Evolutionary conservation across 1,284 basidiomycete species (phyloP), one percentile per base, ranked within the genome.

Genomic region (Cryptococcus jaspeensis): DNA sequence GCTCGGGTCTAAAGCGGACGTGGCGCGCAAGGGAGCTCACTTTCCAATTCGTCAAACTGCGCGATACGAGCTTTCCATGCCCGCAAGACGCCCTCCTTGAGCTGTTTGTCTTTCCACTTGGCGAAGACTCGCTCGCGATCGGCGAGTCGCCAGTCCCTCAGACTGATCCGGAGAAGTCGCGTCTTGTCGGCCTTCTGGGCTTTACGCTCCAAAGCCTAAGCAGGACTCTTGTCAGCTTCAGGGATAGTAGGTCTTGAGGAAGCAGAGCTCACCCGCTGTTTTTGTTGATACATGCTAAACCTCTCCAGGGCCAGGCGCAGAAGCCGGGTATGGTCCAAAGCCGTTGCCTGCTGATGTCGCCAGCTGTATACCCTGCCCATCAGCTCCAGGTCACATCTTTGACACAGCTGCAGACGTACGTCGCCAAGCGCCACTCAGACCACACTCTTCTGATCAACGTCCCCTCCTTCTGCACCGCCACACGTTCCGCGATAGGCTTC

Each of bases 371-470:
- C 35, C 15, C 15, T n/a, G 16, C 11, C 18, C 45, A 22, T 32
- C 28, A 25, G 8, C 16, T 45, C 6, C 22, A 18, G 23, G 5
- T 23, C 9, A n/a, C n/a, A n/a, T n/a, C 13, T 35, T 9, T 11
- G 3, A 5, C 16, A 35, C n/a, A 1, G 11, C 20, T 8, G 18
- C 23, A 23, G 2, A 57, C 64, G 53, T 25, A 69, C 67, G 53
- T 59, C 4, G 50, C 48, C 36, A 55, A 38, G 2, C 56, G 56
- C 69, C 69, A 71, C 15, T 62, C 54, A 5, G 59, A 53, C 62
- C 60, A 71, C 5, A 50, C 50, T 13, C 61, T 55, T n/a, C 40
- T 38, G 4, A 63, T 25, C n/a, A 63, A n/a, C 18, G 47, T 40
- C 8, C 16, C 9, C 4, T 67, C 58, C 2, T 52, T 50, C 2